These are phyloP conservation scores for Petunia secreta DNA, from an alignment of 257 asterid genomes.

Conservation along the genomic window DNA sequence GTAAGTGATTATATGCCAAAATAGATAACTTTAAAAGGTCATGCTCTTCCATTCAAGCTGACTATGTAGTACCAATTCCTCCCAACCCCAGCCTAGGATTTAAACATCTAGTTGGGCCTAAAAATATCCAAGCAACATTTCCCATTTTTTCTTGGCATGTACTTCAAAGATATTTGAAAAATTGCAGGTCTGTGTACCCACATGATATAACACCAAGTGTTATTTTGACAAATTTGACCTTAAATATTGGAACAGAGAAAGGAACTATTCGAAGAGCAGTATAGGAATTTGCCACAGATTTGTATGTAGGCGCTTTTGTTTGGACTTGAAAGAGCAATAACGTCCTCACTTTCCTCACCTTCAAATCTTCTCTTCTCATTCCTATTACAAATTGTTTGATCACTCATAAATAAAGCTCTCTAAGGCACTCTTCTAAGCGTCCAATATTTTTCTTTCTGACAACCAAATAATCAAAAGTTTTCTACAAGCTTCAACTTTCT, in stretches of 20 bases:
- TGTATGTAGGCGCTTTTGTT: neutral
- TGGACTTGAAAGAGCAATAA: slow-evolving; percentile 1
- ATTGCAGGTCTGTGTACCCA: neutral
- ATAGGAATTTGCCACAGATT: slow-evolving; percentile 12
- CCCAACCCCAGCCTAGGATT: too few relatives aligned
- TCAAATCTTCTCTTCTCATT: neutral
- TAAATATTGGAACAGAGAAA: neutral
- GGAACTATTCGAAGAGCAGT: neutral
- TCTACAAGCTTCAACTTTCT: neutral
- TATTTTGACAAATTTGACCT: neutral
- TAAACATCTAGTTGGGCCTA: too few relatives aligned
- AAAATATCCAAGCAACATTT: neutral
- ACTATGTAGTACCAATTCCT: too few relatives aligned
- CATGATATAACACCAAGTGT: neutral
- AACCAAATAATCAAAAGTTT: neutral
- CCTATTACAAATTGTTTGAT: neutral
- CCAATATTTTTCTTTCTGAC: neutral
- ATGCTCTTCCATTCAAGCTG: too few relatives aligned
- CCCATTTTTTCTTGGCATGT: neutral
- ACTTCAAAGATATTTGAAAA: neutral
- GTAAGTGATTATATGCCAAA: too few relatives aligned
- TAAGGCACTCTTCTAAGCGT: neutral
- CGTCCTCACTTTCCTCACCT: slow-evolving; percentile 17
- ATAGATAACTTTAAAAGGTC: too few relatives aligned
- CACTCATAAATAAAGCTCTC: neutral